Base-by-base conservation (phyloP, 2,329 filamentous ascomycete genomes). In the Xylaria sp. region DNA sequence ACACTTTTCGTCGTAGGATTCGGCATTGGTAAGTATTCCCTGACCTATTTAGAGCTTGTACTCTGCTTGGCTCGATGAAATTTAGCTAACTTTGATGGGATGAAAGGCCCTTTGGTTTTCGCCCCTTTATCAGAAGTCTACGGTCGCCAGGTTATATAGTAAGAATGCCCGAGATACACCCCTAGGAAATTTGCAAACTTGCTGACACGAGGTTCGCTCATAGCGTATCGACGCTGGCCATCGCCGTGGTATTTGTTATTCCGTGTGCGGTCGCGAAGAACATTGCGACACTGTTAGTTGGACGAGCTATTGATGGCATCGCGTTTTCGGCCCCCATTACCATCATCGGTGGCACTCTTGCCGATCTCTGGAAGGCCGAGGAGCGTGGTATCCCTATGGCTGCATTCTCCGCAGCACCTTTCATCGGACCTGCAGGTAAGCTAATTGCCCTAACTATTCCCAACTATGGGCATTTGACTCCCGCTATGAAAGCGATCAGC, bases 261-360 rank as follows among this genome's bases (percentile, higher is more conserved):
- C 93, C 93, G 1, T 93, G 92, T 71, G 93, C 93, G 1, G 87
- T 95, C 0, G 84, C 93, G 4, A 84, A 90, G 74, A 96, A 95
- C 73, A 92, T 94, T 36, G 86, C 81, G 26, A 96, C 93, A 0
- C 85, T 97, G 7, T 83, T 97, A 6, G 89, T 93, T 31, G 93
- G 90, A 77, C 88, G 93, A 69, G 83, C 89, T 54, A 92, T 97
- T 67, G 93, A 93, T 70, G 93, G 93, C 54, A 93, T 96, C 65
- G 92, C 92, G 6, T 95, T 95, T 77, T 94, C 91, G 11, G 93
- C 93, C 0, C 93, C 93, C 2, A 95, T 97, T 91, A 95, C 93
- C 0, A 85, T 96, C 1, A 93, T 94, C 9, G 93, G 93, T 51
- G 93, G 93, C 9, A 95, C 92, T 0, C 81, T 97, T 6, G 91